Conservation (phyloP, 2,329 filamentous ascomycete species). For the Ascochyta rabiei region DNA sequence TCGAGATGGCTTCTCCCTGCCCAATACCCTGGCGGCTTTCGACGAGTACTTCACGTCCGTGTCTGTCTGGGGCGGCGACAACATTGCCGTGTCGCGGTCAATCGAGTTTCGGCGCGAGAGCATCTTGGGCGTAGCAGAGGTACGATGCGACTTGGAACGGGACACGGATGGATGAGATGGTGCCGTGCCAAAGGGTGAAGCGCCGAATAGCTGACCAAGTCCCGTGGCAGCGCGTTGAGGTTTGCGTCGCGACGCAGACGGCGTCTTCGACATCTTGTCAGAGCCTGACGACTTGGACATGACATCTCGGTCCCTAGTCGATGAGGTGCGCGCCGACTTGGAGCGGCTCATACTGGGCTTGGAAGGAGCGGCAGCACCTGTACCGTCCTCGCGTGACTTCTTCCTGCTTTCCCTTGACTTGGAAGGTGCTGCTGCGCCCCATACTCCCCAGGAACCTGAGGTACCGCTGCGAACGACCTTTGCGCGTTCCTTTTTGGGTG, state of each 20-base stretch:
- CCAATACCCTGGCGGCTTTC: conserved; percentile 83
- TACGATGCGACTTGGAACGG: conserved; percentile 71
- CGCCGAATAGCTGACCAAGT: conserved; percentile 67
- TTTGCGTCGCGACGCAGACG: conserved; percentile 53
- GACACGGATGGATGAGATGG: conserved; percentile 59
- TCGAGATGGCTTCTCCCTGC: conserved; percentile 52
- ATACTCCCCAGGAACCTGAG: conserved; percentile 75
- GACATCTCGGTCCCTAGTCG: conserved; percentile 63
- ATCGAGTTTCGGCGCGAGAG: conserved; percentile 72
- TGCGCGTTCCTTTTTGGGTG: conserved; percentile 72
- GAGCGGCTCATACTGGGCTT: conserved; percentile 58
- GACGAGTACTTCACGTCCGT: conserved; percentile 64
- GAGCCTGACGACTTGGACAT: conserved; percentile 74
- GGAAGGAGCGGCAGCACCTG: conserved; percentile 30
- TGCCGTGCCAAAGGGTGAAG: conserved; percentile 24
- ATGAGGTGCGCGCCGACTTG: conserved; percentile 59
- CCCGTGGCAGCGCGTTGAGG: conserved; percentile 64
- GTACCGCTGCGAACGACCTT: conserved; percentile 74
- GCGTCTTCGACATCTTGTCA: conserved; percentile 66
- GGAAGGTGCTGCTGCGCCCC: conserved; percentile 62
- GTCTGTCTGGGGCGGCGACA: conserved; percentile 76
- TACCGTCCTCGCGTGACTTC: conserved; percentile 40
- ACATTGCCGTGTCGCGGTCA: conserved; percentile 68
- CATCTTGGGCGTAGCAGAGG: conserved; percentile 61
- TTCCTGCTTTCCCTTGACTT: conserved; percentile 50